Conservation (phyloP, 2,329 filamentous ascomycete species). For the Trichoderma asperellum region DNA sequence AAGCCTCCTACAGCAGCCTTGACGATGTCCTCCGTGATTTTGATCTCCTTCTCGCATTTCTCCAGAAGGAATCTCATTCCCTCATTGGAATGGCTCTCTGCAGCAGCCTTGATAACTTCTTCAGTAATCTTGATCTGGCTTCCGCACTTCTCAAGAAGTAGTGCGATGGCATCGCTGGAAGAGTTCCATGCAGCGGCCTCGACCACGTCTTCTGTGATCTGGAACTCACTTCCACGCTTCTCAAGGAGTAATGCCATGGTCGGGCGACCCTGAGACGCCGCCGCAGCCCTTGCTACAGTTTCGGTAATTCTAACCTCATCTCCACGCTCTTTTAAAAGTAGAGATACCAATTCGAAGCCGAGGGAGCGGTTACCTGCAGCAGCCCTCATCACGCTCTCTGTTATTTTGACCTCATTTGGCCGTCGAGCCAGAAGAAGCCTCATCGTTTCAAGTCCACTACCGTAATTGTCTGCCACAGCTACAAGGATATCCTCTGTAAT, state of each 20-base stretch:
- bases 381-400: neutral
- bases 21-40: neutral
- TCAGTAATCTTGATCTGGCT: neutral
- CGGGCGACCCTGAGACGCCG: neutral
- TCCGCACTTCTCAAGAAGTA: neutral
- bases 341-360: neutral
- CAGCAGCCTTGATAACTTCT: neutral
- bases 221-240: neutral
- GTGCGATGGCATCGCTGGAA: neutral
- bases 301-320: neutral
- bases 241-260: neutral
- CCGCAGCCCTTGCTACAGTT: neutral
- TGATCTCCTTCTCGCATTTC: neutral
- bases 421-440: neutral
- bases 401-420: neutral
- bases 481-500: neutral
- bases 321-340: neutral
- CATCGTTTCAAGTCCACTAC: neutral
- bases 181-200: neutral
- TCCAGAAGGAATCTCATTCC: neutral
- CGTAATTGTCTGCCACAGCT: neutral
- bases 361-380: accelerated
- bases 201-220: neutral
- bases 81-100: neutral
- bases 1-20: neutral